These are phyloP conservation scores for Mollisia scopiformis DNA, from an alignment of 2,329 filamentous ascomycete species.

Conservation along the genomic window DNA sequence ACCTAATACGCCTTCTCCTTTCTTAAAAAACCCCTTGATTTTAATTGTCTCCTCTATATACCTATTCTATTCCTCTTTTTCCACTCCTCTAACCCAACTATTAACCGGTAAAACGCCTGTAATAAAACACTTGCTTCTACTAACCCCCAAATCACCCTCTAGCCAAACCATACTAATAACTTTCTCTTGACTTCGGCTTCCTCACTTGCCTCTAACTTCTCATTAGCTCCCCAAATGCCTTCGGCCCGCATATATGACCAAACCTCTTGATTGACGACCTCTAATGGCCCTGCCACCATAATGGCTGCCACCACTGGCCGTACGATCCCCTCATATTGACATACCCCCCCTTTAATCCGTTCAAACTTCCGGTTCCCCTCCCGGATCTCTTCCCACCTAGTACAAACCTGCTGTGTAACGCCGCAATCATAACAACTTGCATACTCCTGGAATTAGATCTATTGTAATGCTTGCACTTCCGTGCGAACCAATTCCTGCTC, in stretches of 20 bases:
- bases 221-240: not conserved
- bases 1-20: no score
- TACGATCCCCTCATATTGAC: conserved; percentile 1
- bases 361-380: not conserved
- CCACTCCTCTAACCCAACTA: not conserved
- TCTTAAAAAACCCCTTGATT: no score
- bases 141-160: not conserved
- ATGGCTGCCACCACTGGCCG: not conserved
- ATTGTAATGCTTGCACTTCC: no score
- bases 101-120: not conserved
- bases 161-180: conserved; percentile 2
- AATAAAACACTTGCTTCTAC: not conserved
- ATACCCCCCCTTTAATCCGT: not conserved
- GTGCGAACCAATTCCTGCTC: no score
- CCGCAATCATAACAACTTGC: not conserved
- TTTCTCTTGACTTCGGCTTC: not conserved
- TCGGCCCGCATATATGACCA: not conserved
- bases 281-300: not conserved
- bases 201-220: not conserved
- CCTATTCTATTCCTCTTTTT: not conserved
- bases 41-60: no score
- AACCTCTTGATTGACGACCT: not conserved
- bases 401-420: not conserved
- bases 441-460: not conserved
- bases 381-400: not conserved